Base-by-base conservation (phyloP, 1,284 basidiomycete species). In the Ganoderma boninense region DNA sequence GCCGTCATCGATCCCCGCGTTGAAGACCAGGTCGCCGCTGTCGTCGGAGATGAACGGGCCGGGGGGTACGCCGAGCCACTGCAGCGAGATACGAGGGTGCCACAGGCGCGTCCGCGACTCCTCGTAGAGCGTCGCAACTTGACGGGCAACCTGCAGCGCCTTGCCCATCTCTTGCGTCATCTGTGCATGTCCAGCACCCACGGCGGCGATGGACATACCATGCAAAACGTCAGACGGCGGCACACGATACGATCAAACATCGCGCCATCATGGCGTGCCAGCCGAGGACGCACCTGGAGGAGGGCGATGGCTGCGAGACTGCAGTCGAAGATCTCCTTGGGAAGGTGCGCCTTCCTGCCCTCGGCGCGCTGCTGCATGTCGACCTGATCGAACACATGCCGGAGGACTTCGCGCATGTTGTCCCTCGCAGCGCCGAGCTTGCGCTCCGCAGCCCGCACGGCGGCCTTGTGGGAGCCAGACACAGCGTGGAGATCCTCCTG, bases 51-150 rank as follows among this genome's bases (percentile, higher is more conserved):
- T 78, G 56, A 84, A 79, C 2, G 81, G 78, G 2, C 81, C 79
- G 1, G 85, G 82, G 2, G 85, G 77, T n/a, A 84, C 80, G 32
- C 86, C 86, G 11, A 87, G 81, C 87, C 87, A 88, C 10, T 83
- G 81, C 46, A 80, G 76, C 13, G 85, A 83, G 32, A 87, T 74
- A 43, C 78, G 84, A 13, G 85, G 86, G 72, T 82, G 79, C 84
- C 85, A 87, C 2, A 87, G 77, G 13, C 83, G 83, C 18, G 81
- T 76, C 16, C 62, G 68, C 5, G 83, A 82, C 20, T 75, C 76
- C 46, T 83, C 79, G 72, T 85, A 83, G 16, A 78, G 71, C 18
- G 72, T 70, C 2, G 82, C 74, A 52, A 86, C 79, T 1, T 78
- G 79, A 62, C 82, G 75, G 1, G 81, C 80, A 20, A 84, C 76